Conservation (phyloP, 192 early-diverging fungal species). For the Backusella luteola region DNA sequence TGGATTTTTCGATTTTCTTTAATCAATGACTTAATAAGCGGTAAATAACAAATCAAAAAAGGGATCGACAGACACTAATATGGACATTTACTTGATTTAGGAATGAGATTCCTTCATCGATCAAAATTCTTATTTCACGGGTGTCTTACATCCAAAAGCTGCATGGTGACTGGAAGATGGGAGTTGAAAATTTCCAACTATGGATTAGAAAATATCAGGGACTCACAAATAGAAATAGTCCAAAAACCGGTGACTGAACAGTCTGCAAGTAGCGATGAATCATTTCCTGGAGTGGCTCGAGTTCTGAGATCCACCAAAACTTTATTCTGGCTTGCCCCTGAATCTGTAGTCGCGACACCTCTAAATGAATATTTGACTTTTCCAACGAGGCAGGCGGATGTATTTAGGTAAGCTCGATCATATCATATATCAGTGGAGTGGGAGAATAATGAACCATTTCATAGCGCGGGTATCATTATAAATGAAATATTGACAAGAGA, state of each 20-base stretch:
- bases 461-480: slow-evolving; percentile 43
- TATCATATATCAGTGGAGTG: neutral
- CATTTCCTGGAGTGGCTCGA: neutral
- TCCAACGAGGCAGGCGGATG: slow-evolving; percentile 36
- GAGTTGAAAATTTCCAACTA: slow-evolving; percentile 46
- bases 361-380: slow-evolving; percentile 23
- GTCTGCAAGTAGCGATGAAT: neutral
- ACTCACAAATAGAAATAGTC: slow-evolving; percentile 17
- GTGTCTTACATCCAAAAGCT: slow-evolving; percentile 38
- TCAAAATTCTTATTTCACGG: slow-evolving; percentile 44
- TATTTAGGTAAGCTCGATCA: slow-evolving; percentile 29
- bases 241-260: neutral
- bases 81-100: neutral
- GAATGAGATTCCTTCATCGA: slow-evolving; percentile 48
- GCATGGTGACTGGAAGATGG: slow-evolving; percentile 42
- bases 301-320: slow-evolving; percentile 8
- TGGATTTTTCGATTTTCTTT: slow-evolving; percentile 49
- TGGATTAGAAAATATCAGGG: slow-evolving; percentile 36
- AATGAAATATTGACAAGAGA: slow-evolving; percentile 46
- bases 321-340: slow-evolving; percentile 38
- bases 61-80: neutral
- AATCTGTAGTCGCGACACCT: slow-evolving; percentile 26
- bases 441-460: slow-evolving; percentile 11
- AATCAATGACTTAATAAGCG: slow-evolving; percentile 40
- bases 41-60: neutral